Conservation (phyloP, 257 asterid genomes). For the Fraxinus quadrangulata region DNA sequence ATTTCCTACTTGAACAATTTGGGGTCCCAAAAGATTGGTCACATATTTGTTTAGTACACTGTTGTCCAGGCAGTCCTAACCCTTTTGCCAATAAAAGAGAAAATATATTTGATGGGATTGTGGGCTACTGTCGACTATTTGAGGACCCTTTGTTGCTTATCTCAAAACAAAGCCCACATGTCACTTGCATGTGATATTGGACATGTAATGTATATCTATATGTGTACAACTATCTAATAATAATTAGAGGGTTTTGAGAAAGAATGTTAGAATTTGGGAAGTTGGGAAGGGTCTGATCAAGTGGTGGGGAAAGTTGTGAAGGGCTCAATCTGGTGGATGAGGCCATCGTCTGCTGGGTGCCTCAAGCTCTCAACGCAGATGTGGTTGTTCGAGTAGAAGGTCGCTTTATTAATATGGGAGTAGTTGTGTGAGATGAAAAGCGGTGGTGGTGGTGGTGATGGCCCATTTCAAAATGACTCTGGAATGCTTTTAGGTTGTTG, state of each 20-base stretch:
- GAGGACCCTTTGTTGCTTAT: conserved; percentile 37
- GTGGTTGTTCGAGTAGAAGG: too few species aligned
- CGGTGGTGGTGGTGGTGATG: too few species aligned
- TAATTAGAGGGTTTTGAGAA: background rate
- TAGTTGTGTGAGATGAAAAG: too few species aligned
- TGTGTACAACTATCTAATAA: background rate
- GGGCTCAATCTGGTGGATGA: too few species aligned
- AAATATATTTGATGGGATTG: conserved; percentile 22
- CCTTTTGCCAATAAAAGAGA: conserved; percentile 28
- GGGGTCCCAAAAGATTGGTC: conserved; percentile 43
- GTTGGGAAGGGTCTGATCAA: too few species aligned
- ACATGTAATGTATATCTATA: conserved; percentile 34
- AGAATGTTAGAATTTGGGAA: background rate
- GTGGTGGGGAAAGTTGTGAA: too few species aligned
- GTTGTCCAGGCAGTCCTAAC: conserved; percentile 39
- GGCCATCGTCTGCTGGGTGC: too few species aligned
- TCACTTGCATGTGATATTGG: conserved; percentile 42
- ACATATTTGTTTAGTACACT: conserved; percentile 35
- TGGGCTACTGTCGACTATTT: conserved; percentile 26
- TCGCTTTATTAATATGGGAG: too few species aligned
- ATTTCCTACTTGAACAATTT: conserved; percentile 35
- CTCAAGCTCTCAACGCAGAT: too few species aligned
- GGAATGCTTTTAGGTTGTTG: too few species aligned
- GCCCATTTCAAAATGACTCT: too few species aligned
- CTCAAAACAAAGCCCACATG: conserved; percentile 40